Evolutionary conservation across 495 filamentous ascomycete species (phyloP), one percentile per base, ranked within the genome.

Genomic region (Hypoxylon fuscum): DNA sequence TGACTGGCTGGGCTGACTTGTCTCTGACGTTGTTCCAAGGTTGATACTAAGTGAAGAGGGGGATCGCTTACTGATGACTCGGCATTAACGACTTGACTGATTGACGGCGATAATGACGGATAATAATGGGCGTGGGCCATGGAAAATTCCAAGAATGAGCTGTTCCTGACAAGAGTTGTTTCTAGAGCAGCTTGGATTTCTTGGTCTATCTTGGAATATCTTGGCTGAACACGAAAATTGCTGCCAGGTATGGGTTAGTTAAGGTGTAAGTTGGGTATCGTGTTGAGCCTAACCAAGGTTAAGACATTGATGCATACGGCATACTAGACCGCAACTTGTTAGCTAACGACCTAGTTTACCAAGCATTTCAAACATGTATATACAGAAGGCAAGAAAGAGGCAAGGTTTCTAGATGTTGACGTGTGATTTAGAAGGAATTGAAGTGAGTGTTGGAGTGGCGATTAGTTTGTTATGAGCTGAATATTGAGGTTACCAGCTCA

Each of bases 211-310:
- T n/a, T n/a, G 44, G 46, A 18, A 15, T 21, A 49, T 56, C 50
- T 60, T 66, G 62, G 62, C 55, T 50, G 27, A 35, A 55, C 32
- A 60, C 34, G 55, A 61, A 34, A 46, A 32, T 47, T 48, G 35
- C 41, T 60, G 62, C 56, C 62, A 61, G 61, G 55, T 52, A 34
- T 47, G 56, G 56, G 25, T 41, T 45, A 18, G 25, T 21, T 48
- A 50, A 55, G 29, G 48, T 52, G 23, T 32, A 25, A 53, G 55
- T 64, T 59, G 55, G 54, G 49, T 59, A 62, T 64, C 34, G 48
- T 59, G 8, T 54, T 45, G 52, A 55, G 54, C 61, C 61, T 55
- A 64, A 59, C 61, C 35, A 51, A 37, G 51, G 45, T 52, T 22
- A 57, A 20, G 59, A 62, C 32, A 56, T 10, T 46, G 23, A 50